Percentiles rank a stretch among this genome's conserved stretches.
Evolutionary conservation across 805 yeast species (phyloP).

Genomic region (Saturnispora gosingensis): DNA sequence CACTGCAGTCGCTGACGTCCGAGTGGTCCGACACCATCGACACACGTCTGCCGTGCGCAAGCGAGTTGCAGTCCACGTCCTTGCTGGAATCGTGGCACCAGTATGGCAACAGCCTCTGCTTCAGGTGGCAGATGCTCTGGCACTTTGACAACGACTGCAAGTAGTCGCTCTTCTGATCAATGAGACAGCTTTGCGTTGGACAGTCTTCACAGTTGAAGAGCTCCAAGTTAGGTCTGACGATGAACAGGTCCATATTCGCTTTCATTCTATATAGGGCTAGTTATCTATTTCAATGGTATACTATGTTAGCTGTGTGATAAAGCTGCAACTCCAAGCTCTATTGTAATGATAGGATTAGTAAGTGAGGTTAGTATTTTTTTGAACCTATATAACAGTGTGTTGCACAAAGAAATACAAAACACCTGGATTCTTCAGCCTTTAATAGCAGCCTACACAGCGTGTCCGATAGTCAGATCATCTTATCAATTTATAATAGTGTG

Average conservation of each 20-base stretch:
- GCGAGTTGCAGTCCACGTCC: background rate
- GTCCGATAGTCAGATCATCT: background rate
- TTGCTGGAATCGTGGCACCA: slow-evolving; percentile 6
- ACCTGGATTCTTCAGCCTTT: too few species aligned
- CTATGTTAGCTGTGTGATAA: background rate
- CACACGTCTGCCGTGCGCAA: slow-evolving; percentile 1
- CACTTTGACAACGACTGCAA: slow-evolving; percentile 14
- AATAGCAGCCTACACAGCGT: too few species aligned
- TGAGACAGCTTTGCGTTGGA: slow-evolving; percentile 15
- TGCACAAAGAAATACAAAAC: too few species aligned
- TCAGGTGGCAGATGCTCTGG: background rate
- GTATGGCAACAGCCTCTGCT: background rate
- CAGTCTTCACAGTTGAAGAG: slow-evolving; percentile 21
- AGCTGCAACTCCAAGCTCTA: background rate
- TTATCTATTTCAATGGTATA: background rate
- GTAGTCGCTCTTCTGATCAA: slow-evolving; percentile 14
- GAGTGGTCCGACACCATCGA: background rate
- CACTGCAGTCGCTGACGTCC: background rate
- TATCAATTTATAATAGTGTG: background rate
- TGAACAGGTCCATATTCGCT: slow-evolving; percentile 21
- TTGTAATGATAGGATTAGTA: too few species aligned
- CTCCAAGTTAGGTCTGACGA: slow-evolving; percentile 26
- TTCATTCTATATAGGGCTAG: background rate
- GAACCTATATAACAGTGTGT: too few species aligned
- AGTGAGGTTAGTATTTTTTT: too few species aligned